phyloP scores from a whole-genome alignment of 2,329 filamentous ascomycete genomes.

The Colletotrichum somersetense region DNA sequence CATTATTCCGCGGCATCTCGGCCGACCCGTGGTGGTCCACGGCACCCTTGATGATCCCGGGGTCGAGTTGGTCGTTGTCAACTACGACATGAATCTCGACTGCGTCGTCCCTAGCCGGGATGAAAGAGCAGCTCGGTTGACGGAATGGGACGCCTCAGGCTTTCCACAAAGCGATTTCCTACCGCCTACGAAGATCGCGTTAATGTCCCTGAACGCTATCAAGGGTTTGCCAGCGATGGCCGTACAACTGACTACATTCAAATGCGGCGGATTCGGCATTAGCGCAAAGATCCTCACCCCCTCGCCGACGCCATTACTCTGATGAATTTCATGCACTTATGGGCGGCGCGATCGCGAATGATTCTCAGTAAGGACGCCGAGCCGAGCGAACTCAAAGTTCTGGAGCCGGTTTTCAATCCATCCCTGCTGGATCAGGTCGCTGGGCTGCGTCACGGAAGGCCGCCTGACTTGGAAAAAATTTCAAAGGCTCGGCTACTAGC shows the following conservation, averaged over 20 bases:
- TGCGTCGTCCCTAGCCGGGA: constrained; percentile 49
- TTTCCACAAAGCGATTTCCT: constrained; percentile 53
- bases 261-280: constrained; percentile 57
- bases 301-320: constrained; percentile 60
- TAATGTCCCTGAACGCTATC: constrained; percentile 48
- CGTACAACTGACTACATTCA: constrained; percentile 57
- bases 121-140: constrained; percentile 36
- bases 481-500: constrained; percentile 54
- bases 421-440: constrained; percentile 53
- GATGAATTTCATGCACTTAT: constrained; percentile 57
- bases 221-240: constrained; percentile 49
- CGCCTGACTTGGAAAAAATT: constrained; percentile 46
- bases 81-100: constrained; percentile 46
- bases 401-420: constrained; percentile 55
- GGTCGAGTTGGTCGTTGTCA: constrained; percentile 54
- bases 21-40: constrained; percentile 53
- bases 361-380: constrained; percentile 16
- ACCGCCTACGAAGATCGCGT: constrained; percentile 50
- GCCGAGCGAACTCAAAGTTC: rapidly evolving
- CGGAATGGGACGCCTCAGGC: constrained; percentile 51
- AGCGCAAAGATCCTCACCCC: constrained; percentile 57
- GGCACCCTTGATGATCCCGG: constrained; percentile 56
- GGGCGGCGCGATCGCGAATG: constrained; percentile 51
- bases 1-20: constrained; percentile 48
- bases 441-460: constrained; percentile 39